These are phyloP conservation scores for Botryococcus braunii DNA, from an alignment of 163 green algal genomes.

Conservation along the genomic window DNA sequence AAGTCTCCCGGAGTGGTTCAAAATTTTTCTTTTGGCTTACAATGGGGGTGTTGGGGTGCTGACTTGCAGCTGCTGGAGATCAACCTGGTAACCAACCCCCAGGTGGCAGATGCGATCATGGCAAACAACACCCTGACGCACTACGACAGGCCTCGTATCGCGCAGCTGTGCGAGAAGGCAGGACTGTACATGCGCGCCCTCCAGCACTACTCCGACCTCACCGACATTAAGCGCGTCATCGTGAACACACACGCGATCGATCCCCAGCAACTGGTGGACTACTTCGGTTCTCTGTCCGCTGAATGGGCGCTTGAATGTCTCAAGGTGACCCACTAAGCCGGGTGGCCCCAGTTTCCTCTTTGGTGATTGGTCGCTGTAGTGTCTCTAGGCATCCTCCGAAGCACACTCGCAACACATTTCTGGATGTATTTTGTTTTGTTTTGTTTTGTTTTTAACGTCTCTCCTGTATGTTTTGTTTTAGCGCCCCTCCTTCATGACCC, in stretches of 20 bases:
- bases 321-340: slow-evolving; percentile 46
- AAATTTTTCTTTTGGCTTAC: background rate
- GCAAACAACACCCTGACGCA: slow-evolving; percentile 87
- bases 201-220: slow-evolving; percentile 97
- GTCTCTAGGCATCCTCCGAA: no score
- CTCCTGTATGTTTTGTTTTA: no score
- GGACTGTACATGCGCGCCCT: slow-evolving; percentile 97
- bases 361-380: no score
- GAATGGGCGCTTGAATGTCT: slow-evolving; percentile 98
- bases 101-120: slow-evolving; percentile 97
- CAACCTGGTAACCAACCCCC: slow-evolving; percentile 77
- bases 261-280: slow-evolving; percentile 84
- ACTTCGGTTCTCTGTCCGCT: slow-evolving; percentile 85
- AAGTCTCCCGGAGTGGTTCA: no score
- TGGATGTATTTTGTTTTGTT: no score
- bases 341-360: no score
- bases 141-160: slow-evolving; percentile 81
- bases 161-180: slow-evolving; percentile 97
- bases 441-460: no score
- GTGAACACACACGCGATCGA: slow-evolving; percentile 98
- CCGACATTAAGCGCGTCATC: slow-evolving; percentile 94
- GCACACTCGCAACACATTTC: no score
- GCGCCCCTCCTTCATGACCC: no score
- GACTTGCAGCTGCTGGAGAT: slow-evolving; percentile 63
- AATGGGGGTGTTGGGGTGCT: background rate